These are phyloP conservation scores for Fusarium sp. DNA, from an alignment of 2,329 filamentous ascomycete species.

Conservation along the genomic window DNA sequence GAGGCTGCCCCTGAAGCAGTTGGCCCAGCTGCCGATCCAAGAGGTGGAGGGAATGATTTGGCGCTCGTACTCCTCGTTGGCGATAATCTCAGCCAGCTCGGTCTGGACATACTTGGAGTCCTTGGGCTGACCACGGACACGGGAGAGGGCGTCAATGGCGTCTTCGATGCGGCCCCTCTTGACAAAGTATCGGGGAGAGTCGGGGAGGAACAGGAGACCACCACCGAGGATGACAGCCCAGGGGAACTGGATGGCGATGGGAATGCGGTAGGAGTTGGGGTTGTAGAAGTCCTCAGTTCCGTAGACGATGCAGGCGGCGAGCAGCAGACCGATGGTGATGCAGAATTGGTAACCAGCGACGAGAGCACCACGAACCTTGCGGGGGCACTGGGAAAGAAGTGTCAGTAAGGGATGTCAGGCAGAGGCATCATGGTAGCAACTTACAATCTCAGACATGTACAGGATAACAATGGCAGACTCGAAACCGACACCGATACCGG, in stretches of 20 bases:
- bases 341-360: slow-evolving; percentile 41
- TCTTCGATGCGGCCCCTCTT: slow-evolving; percentile 35
- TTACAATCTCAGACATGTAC: slow-evolving; percentile 43
- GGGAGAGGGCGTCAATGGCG: slow-evolving; percentile 26
- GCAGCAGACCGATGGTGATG: slow-evolving; percentile 37
- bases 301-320: slow-evolving; percentile 36
- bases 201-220: slow-evolving; percentile 37
- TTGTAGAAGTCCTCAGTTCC: slow-evolving; percentile 25
- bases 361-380: slow-evolving; percentile 35
- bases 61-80: slow-evolving; percentile 88
- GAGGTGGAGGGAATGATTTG: slow-evolving; percentile 24
- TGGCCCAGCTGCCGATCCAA: slow-evolving; percentile 34
- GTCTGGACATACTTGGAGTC: slow-evolving; percentile 38
- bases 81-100: slow-evolving; percentile 65
- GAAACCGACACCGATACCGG: slow-evolving; percentile 38
- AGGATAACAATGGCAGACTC: slow-evolving; percentile 41
- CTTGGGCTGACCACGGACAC: slow-evolving; percentile 34
- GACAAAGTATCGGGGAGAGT: slow-evolving; percentile 38
- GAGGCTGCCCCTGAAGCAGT: slow-evolving; percentile 48
- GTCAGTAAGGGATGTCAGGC: slow-evolving; percentile 49
- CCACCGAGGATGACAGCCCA: slow-evolving; percentile 36
- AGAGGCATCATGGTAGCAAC: slow-evolving; percentile 82
- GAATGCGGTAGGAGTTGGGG: slow-evolving; percentile 33
- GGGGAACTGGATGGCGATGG: slow-evolving; percentile 36
- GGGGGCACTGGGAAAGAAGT: slow-evolving; percentile 22